These are phyloP conservation scores for Zasmidium citrigriseum DNA, from an alignment of 2,329 filamentous ascomycete species.

Conservation along the genomic window DNA sequence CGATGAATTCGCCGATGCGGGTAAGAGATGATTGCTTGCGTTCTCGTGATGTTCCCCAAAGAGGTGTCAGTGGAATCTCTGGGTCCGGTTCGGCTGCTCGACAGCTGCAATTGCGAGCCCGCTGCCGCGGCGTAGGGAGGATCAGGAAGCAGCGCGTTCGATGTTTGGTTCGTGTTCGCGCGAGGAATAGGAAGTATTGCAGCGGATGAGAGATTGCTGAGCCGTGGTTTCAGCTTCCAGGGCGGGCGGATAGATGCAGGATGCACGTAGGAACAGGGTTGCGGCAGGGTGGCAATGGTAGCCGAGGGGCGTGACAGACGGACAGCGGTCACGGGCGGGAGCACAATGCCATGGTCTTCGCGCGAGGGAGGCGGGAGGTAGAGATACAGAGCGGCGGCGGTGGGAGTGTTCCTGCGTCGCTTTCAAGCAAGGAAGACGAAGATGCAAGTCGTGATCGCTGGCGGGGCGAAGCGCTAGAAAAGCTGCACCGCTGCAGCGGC, in stretches of 20 bases:
- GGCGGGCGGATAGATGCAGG: slow-evolving; percentile 18
- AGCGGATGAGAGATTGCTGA: slow-evolving; percentile 7
- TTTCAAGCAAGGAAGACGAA: slow-evolving; percentile 3
- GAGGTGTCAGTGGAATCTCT: slow-evolving; percentile 13
- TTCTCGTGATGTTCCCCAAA: slow-evolving; percentile 11
- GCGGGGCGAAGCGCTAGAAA: slow-evolving; percentile 7
- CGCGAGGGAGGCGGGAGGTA: background rate
- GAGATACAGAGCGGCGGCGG: background rate
- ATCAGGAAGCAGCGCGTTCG: slow-evolving; percentile 4
- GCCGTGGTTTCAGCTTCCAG: slow-evolving; percentile 13
- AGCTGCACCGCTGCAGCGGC: slow-evolving; percentile 1
- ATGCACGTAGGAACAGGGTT: slow-evolving; percentile 18
- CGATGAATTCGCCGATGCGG: slow-evolving; percentile 6
- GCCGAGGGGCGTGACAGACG: slow-evolving; percentile 15
- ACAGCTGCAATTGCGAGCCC: slow-evolving; percentile 19
- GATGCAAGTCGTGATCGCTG: background rate
- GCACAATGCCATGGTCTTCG: slow-evolving; percentile 13
- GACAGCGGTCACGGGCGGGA: slow-evolving; percentile 9
- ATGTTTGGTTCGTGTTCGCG: slow-evolving; percentile 2
- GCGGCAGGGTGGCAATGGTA: slow-evolving; percentile 14
- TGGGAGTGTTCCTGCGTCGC: slow-evolving; percentile 1
- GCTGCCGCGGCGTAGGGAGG: slow-evolving; percentile 18
- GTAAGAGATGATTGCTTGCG: slow-evolving; percentile 6
- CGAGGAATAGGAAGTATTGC: slow-evolving; percentile 1
- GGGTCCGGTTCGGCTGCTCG: slow-evolving; percentile 14